Evolutionary conservation across 768 basidiomycete genomes (phyloP), one percentile per base, ranked within the genome.

Genomic region (Lactarius psammicola): DNA sequence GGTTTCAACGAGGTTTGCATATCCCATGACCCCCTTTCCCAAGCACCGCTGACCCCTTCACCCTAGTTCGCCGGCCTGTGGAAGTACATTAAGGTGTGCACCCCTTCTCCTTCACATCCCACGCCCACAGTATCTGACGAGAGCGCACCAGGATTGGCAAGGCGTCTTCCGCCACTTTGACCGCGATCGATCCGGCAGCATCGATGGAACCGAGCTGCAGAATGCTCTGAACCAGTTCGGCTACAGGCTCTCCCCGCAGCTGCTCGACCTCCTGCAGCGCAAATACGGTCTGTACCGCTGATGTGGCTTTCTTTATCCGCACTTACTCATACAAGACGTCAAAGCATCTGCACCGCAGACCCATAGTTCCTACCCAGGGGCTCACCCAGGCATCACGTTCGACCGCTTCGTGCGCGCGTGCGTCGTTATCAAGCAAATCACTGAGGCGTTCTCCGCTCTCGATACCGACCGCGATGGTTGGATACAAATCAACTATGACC

Each of bases 371-470:
- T 62, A 72, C 38, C 76, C 75, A 0, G 76, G 71, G 3, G 74
- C 79, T 2, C 67, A 69, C n/a, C 77, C 81, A 0, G 90, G 90
- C 0, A 91, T 94, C 78, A 83, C 86, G 5, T 94, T 94, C 72
- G 92, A 93, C 74, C 88, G 91, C 68, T 94, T 94, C 79, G 88
- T 94, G 30, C 85, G 92, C 62, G 90, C 89, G 28, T 94, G 92
- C 70, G 92, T 94, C 64, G 87, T 86, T 13, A 82, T 92, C 66
- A 91, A 89, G 78, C 88, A 90, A 73, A 79, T 91, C 69, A 85
- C 82, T 40, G 91, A 93, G 76, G 75, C 84, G 38, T 92, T 92
- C 80, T 80, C 80, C 63, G 75, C 80, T 55, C 79, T 88, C 58
- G 91, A 93, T 68, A 80, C 81, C 34, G 83, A 93, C 69, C 75